Base-by-base conservation (phyloP, 1,139 yeast species). In the Debaryomyces sp. region DNA sequence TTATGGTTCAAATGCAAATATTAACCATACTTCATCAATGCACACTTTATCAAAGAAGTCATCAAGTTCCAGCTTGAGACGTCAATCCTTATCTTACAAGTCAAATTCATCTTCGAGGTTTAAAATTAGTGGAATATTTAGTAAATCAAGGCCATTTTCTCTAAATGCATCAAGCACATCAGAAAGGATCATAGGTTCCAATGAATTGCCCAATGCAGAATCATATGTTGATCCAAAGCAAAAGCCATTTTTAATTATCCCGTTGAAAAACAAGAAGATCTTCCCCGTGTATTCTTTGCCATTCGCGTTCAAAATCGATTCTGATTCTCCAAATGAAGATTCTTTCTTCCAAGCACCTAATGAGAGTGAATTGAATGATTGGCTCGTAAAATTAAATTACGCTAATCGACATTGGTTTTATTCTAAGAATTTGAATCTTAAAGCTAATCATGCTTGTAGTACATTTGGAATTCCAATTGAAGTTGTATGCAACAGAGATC, bases 401-500 rank as follows among this genome's bases (percentile, higher is more conserved):
- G 76, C 83, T 8, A 78, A 76, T 51, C 72, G 81, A 43, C 85
- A 81, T 57, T 81, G 87, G 87, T 81, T 75, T 57, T 73, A 61
- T 52, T 80, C 85, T 1, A 72, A 70, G 45, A 30, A 65, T 1
- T 64, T 78, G 46, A 78, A 74, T 54, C 45, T 55, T 23, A 75
- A 64, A 57, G 45, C 45, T 3, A 57, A 56, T 44, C 57, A 55
- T 29, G 73, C 50, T 61, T 76, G 63, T 47, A 59, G 73, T 4
- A 89, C 94, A 3, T 94, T 92, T 76, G 98, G 98, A n/a, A 86
- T 92, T 34, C 97, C 98, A 2, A 73, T 94, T 32, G 80, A 76
- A 43, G 83, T 82, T 57, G 80, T 91, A 5, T 90, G 97, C 63
- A 80, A 75, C 48, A 76, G 97, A 46, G 96, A 90, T 56, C 73